Percentiles rank a stretch among this genome's conserved stretches.
Conservation (phyloP, 116 monocot genomes). For the Thalassia testudinum region DNA sequence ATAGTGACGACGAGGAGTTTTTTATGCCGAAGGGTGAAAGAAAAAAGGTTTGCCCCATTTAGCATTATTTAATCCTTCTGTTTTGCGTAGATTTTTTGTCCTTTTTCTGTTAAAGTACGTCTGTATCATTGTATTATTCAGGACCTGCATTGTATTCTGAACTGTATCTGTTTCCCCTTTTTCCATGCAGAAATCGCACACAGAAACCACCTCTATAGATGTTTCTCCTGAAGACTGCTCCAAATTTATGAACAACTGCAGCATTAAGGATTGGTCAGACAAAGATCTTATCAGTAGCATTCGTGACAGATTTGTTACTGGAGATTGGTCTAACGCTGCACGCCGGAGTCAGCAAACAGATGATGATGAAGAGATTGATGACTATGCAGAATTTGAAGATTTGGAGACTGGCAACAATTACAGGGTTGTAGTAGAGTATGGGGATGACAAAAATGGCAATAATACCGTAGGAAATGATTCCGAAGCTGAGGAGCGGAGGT, state of each 20-base stretch:
- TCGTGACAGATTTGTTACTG: conserved; percentile 83
- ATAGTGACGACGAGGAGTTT: conserved; percentile 63
- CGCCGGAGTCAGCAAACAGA: conserved; percentile 30
- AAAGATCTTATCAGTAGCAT: conserved; percentile 51
- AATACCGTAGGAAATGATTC: conserved; percentile 10
- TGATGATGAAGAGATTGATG: conserved; percentile 27
- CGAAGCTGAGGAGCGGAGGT: conserved; percentile 50
- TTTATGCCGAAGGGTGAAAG: conserved; percentile 63
- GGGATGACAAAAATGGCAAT: conserved; percentile 13
- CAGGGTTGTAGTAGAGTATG: conserved; percentile 10
- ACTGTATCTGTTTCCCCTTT: neutral
- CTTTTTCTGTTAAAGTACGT: too few relatives aligned
- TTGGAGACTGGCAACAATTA: conserved; percentile 55
- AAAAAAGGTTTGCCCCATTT: conserved; percentile 27
- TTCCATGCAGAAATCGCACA: conserved; percentile 35
- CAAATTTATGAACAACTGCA: conserved; percentile 22
- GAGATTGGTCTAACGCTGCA: conserved; percentile 81
- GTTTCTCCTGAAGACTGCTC: conserved; percentile 58
- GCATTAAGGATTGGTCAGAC: conserved; percentile 70
- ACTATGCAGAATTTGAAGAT: conserved; percentile 88
- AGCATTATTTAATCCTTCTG: neutral
- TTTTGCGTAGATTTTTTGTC: too few relatives aligned
- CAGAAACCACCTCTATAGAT: conserved; percentile 21
- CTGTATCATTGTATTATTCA: too few relatives aligned
- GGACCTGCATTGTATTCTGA: too few relatives aligned